These are phyloP conservation scores for Colletotrichum theobromicola DNA, from an alignment of 2,329 filamentous ascomycete genomes.

Conservation along the genomic window DNA sequence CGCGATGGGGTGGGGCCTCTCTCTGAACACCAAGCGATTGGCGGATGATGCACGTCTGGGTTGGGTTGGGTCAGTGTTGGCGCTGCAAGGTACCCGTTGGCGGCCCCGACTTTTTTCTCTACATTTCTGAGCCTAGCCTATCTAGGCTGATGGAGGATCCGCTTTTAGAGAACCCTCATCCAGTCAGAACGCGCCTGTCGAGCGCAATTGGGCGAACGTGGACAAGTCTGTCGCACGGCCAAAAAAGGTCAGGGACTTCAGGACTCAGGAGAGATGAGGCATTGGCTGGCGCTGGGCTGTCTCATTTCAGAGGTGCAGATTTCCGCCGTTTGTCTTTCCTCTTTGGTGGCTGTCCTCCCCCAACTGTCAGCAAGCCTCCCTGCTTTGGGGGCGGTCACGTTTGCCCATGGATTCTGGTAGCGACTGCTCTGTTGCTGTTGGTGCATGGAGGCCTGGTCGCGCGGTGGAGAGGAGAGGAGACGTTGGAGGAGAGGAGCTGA, in stretches of 20 bases:
- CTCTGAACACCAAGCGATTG: slow-evolving; percentile 2
- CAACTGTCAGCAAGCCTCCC: background rate
- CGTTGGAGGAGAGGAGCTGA: background rate
- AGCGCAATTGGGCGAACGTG: background rate
- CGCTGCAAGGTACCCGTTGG: slow-evolving; percentile 20
- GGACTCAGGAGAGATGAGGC: background rate
- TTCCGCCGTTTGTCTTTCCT: slow-evolving; percentile 16
- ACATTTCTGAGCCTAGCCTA: background rate
- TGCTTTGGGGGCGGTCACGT: slow-evolving; percentile 1
- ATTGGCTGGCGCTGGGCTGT: slow-evolving; percentile 1
- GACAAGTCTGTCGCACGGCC: background rate
- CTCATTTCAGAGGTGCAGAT: slow-evolving; percentile 17
- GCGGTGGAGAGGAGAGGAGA: background rate
- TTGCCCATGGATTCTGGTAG: background rate
- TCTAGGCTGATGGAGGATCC: background rate
- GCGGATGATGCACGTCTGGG: slow-evolving; percentile 11
- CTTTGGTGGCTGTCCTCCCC: background rate
- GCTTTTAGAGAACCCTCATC: background rate
- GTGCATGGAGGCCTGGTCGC: background rate
- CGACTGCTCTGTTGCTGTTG: background rate
- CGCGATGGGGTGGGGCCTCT: background rate
- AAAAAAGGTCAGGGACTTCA: background rate
- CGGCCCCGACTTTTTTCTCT: background rate
- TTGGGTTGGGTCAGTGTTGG: background rate
- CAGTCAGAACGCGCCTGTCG: background rate